These are phyloP conservation scores for rapeseed (Brassica napus) DNA, from an alignment of 345 rosid genomes.

Conservation along the genomic window DNA sequence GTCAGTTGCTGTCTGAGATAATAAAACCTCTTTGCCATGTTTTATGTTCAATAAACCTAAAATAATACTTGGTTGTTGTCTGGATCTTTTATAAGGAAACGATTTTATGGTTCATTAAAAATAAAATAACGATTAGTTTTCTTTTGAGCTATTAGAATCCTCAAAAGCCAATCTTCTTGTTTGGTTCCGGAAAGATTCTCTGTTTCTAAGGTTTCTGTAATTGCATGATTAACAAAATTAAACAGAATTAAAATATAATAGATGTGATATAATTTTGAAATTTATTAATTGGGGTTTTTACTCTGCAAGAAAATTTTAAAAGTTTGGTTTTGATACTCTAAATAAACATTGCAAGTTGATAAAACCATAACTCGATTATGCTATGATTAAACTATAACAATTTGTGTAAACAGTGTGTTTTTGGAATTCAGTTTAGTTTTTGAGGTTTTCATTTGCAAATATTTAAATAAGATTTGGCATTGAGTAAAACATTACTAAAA, in stretches of 20 bases:
- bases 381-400: no score
- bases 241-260: neutral
- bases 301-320: neutral
- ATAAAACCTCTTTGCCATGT: neutral
- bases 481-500: no score
- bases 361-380: neutral
- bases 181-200: neutral
- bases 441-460: no score
- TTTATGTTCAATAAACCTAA: neutral
- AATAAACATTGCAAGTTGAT: neutral
- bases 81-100: neutral
- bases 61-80: neutral
- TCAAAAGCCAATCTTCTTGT: neutral
- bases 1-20: constrained; percentile 39
- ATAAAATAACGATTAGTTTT: neutral
- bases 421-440: no score
- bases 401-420: no score
- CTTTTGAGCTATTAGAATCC: neutral
- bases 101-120: neutral
- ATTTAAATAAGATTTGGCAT: no score
- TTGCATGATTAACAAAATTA: neutral
- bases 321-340: neutral
- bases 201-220: neutral
- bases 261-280: no score
- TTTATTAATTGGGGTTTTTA: neutral